A percentile compares a stretch with the other conserved stretches of the same genome.
phyloP scores from a whole-genome alignment of 352 stramenopile genomes.

The Phytopythium montanum region DNA sequence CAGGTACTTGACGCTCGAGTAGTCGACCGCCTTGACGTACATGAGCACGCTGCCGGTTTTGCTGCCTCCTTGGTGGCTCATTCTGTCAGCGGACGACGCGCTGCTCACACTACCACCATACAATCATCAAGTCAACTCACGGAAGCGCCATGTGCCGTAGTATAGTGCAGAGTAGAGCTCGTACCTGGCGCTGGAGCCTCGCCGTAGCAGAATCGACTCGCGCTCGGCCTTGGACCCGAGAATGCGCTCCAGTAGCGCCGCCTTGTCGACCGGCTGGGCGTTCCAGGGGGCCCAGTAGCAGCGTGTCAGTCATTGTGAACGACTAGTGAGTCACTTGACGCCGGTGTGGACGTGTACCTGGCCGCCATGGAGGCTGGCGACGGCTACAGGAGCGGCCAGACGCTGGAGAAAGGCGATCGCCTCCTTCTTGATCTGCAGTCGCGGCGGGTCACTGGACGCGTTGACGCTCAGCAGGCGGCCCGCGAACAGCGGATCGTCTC shows the following conservation, averaged over 20 bases:
- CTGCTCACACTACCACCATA: neutral
- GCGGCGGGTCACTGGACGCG: conserved; percentile 18
- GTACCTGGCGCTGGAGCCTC: neutral
- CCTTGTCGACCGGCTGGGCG: neutral
- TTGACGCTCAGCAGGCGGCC: conserved; percentile 57
- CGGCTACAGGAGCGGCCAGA: conserved; percentile 54
- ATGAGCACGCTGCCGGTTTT: conserved; percentile 41
- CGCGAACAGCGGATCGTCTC: conserved; percentile 55
- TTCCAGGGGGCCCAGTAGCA: neutral
- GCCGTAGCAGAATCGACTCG: neutral
- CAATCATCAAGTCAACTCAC: no score
- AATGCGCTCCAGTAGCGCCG: conserved; percentile 1
- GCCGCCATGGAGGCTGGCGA: conserved; percentile 65
- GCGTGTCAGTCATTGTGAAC: neutral
- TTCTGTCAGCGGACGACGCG: neutral
- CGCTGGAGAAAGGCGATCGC: conserved; percentile 72
- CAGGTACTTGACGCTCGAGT: conserved; percentile 71
- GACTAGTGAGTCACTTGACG: neutral
- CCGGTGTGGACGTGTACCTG: conserved; percentile 14
- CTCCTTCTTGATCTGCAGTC: conserved; percentile 69
- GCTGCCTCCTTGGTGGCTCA: neutral
- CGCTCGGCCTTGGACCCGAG: neutral
- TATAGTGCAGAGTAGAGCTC: neutral
- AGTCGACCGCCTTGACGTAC: conserved; percentile 65
- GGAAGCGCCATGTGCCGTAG: neutral